Conservation (phyloP, 768 basidiomycete species). For the Suillus subalutaceus region DNA sequence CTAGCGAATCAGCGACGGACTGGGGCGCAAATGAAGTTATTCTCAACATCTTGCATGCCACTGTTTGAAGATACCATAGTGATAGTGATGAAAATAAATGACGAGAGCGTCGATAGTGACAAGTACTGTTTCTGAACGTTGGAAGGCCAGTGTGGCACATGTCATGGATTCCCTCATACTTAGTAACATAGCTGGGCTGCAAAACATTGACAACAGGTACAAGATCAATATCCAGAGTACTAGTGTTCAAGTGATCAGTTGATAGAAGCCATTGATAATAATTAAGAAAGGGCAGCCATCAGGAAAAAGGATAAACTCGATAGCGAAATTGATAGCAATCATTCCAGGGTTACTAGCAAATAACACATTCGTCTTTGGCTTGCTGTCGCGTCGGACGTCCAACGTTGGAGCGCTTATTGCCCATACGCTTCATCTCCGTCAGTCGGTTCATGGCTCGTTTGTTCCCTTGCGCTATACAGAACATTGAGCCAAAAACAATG, state of each 20-base stretch:
- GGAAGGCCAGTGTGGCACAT: not conserved
- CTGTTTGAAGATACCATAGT: conserved; percentile 5
- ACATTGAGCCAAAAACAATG: conserved; percentile 7
- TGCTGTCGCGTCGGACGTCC: conserved; percentile 91
- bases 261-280: conserved; percentile 5
- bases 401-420: conserved; percentile 74
- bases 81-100: not conserved
- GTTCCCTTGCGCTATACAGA: conserved; percentile 87
- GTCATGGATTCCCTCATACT: not conserved
- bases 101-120: not conserved
- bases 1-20: not conserved
- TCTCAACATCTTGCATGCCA: conserved; percentile 31
- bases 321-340: not conserved
- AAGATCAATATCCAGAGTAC: conserved; percentile 10
- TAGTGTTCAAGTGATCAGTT: conserved; percentile 4
- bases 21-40: conserved; percentile 5
- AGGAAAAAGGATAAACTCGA: not conserved
- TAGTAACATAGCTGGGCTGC: conserved; percentile 1
- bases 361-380: conserved; percentile 91
- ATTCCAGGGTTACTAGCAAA: conserved; percentile 47
- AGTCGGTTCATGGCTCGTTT: conserved; percentile 95
- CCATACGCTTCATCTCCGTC: conserved; percentile 93
- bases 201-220: conserved; percentile 24
- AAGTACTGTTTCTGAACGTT: not conserved
- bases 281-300: not conserved